These are phyloP conservation scores for Rosa rugosa DNA, from an alignment of 306 rosid genomes.

Conservation along the genomic window DNA sequence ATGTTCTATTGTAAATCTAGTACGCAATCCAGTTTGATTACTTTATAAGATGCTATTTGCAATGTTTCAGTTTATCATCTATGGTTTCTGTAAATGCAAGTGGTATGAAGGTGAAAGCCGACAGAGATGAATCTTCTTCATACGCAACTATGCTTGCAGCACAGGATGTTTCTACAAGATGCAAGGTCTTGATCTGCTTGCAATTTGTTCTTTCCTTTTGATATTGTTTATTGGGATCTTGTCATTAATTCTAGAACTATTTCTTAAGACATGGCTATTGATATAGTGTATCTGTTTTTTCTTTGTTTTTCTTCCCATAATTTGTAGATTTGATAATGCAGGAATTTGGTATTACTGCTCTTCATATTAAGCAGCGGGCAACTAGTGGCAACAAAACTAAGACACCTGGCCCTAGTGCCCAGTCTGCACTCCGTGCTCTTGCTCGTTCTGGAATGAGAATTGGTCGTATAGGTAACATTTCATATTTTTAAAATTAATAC, in stretches of 20 bases:
- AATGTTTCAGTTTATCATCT: background rate
- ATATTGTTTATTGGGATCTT: background rate
- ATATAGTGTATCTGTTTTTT: background rate
- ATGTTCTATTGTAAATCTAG: background rate
- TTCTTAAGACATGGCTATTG: too few species aligned
- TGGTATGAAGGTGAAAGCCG: slow-evolving; percentile 91
- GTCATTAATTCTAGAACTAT: too few species aligned
- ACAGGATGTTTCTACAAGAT: slow-evolving; percentile 77
- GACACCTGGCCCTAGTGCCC: slow-evolving; percentile 94
- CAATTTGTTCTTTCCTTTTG: background rate
- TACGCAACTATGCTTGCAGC: slow-evolving; percentile 95
- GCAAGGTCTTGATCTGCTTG: slow-evolving; percentile 49
- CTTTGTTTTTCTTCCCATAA: background rate
- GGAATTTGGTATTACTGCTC: slow-evolving; percentile 85
- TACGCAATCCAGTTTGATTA: background rate
- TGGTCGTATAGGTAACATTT: slow-evolving; percentile 71
- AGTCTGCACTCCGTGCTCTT: slow-evolving; percentile 87
- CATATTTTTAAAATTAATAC: background rate
- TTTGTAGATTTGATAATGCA: slow-evolving; percentile 19
- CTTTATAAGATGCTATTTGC: too few species aligned
- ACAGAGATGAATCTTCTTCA: slow-evolving; percentile 81
- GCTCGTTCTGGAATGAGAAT: slow-evolving; percentile 95
- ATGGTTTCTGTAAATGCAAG: slow-evolving; percentile 27
- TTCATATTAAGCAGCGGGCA: slow-evolving; percentile 81
- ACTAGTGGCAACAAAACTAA: slow-evolving; percentile 87